Evolutionary conservation across 169 alveolate genomes (phyloP).

Genomic region (Eimeria tenella): DNA sequence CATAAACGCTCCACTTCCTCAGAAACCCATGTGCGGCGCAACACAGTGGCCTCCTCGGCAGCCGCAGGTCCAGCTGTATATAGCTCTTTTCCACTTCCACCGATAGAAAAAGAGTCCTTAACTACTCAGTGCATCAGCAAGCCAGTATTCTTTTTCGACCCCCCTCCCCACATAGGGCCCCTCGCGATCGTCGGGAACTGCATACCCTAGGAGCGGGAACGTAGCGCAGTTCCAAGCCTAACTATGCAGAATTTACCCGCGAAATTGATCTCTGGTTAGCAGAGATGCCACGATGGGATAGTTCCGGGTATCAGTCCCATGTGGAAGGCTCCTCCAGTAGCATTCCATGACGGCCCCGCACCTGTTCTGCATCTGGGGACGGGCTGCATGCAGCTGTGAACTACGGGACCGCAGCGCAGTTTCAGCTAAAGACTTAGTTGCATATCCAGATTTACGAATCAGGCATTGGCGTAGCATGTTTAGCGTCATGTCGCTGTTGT

Average conservation of each 20-base stretch:
- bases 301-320: background rate
- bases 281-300: background rate
- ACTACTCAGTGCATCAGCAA: too few relatives aligned
- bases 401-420: background rate
- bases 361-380: background rate
- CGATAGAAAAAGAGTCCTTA: too few relatives aligned
- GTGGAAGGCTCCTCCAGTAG: background rate
- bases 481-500: too few relatives aligned
- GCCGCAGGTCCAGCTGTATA: too few relatives aligned
- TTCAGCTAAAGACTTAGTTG: too few relatives aligned
- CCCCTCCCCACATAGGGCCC: slow-evolving; percentile 62
- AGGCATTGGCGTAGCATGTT: too few relatives aligned
- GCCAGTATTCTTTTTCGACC: background rate
- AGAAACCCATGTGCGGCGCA: background rate
- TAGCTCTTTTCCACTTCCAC: too few relatives aligned
- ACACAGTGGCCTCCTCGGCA: too few relatives aligned
- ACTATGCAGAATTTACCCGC: slow-evolving; percentile 5
- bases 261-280: slow-evolving; percentile 37
- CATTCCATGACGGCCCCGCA: slow-evolving; percentile 3
- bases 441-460: too few relatives aligned
- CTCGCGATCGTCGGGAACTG: background rate
- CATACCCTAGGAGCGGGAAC: slow-evolving; percentile 50
- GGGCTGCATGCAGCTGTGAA: slow-evolving; percentile 32
- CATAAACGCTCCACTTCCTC: background rate
- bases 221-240: background rate